These are phyloP conservation scores for Eucalyptus melliodora DNA, from an alignment of 345 rosid genomes.

Conservation along the genomic window DNA sequence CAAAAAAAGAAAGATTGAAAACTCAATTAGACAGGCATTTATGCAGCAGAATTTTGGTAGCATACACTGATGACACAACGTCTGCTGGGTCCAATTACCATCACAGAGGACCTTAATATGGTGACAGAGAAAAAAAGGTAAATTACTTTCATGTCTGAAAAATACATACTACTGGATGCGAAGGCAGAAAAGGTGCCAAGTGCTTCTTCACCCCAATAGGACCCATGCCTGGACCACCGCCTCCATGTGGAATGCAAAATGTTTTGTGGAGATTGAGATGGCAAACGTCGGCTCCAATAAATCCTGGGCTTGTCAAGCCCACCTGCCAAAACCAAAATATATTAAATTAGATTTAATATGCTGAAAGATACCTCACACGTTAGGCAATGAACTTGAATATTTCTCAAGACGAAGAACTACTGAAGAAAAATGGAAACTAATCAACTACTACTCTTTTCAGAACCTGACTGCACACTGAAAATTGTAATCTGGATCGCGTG, in stretches of 20 bases:
- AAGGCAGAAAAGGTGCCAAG: slow-evolving; percentile 91
- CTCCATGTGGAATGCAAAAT: slow-evolving; percentile 97
- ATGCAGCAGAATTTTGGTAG: neutral
- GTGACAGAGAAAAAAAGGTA: neutral
- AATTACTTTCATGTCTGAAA: neutral
- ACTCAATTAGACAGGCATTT: neutral
- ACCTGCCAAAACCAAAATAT: slow-evolving; percentile 30
- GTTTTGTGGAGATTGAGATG: slow-evolving; percentile 99
- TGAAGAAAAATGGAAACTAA: neutral
- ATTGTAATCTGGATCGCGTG: neutral
- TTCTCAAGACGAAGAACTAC: neutral
- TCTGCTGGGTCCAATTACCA: neutral
- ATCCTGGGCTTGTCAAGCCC: slow-evolving; percentile 97
- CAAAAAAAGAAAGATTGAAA: neutral
- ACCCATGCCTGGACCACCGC: slow-evolving; percentile 99
- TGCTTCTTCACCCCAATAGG: slow-evolving; percentile 99
- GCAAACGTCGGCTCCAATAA: slow-evolving; percentile 98
- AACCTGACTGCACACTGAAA: neutral
- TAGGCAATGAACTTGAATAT: neutral
- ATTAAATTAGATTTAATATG: neutral
- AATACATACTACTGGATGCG: slow-evolving; percentile 84
- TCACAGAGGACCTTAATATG: neutral
- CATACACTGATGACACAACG: neutral
- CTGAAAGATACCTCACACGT: neutral
- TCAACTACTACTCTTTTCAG: neutral